Evolutionary conservation across 1,284 basidiomycete genomes (phyloP).

Genomic region (Retiboletus flavoniger): DNA sequence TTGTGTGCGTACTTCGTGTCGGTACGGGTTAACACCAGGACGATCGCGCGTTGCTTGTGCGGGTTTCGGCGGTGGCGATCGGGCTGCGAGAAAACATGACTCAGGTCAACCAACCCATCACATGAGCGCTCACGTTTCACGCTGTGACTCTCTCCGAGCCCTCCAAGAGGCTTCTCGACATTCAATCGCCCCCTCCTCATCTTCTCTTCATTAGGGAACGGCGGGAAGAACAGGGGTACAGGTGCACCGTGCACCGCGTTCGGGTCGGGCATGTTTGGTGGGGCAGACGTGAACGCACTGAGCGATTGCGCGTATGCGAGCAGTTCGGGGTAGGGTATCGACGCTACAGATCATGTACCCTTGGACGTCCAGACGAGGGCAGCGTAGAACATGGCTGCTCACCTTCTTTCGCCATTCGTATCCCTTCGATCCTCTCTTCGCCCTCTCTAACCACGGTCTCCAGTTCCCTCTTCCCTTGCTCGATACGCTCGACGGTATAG

Average conservation of each 20-base stretch:
- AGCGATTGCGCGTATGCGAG: conserved; percentile 78
- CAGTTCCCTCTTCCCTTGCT: conserved; percentile 62
- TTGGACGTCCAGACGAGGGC: conserved; percentile 1
- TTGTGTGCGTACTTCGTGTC: conserved; percentile 61
- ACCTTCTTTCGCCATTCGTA: conserved; percentile 72
- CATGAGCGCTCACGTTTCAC: conserved; percentile 57
- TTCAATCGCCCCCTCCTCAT: conserved; percentile 78
- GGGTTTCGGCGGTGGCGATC: conserved; percentile 56
- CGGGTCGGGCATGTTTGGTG: conserved; percentile 74
- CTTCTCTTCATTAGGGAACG: conserved; percentile 84
- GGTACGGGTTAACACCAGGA: conserved; percentile 63
- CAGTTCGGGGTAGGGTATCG: conserved; percentile 77
- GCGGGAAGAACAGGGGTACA: conserved; percentile 76
- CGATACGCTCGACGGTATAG: conserved; percentile 59
- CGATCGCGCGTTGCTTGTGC: conserved; percentile 46
- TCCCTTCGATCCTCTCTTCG: conserved; percentile 64
- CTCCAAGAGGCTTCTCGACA: conserved; percentile 70
- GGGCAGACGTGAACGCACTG: conserved; percentile 79
- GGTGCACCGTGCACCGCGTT: conserved; percentile 60
- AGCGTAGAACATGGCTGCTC: conserved; percentile 9
- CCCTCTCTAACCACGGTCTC: conserved; percentile 70
- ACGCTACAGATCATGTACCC: conserved; percentile 41
- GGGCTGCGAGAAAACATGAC: conserved; percentile 24
- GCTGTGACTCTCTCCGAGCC: conserved; percentile 76
- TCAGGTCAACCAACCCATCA: conserved; percentile 7